These are phyloP conservation scores for Asterophora lycoperdoides DNA, from an alignment of 768 basidiomycete species.

Conservation along the genomic window DNA sequence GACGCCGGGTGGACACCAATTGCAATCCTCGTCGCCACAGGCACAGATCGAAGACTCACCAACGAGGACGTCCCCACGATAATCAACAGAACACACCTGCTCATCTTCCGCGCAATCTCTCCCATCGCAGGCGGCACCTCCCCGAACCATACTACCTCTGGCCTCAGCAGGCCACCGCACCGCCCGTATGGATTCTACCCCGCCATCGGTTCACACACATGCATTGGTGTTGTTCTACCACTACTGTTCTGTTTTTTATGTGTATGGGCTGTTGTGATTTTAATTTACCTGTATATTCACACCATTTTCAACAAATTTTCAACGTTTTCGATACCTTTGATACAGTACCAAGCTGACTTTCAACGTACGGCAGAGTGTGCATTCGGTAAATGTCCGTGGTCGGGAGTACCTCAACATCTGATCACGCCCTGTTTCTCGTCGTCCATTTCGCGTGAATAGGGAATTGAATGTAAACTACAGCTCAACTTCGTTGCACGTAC, in stretches of 20 bases:
- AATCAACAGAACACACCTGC: slow-evolving; percentile 34
- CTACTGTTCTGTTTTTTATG: slow-evolving; percentile 9
- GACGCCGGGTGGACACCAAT: slow-evolving; percentile 29
- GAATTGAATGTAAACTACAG: too few species aligned
- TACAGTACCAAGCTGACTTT: too few species aligned
- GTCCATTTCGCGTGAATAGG: too few species aligned
- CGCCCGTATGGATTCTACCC: slow-evolving; percentile 26
- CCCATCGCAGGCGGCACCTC: slow-evolving; percentile 32
- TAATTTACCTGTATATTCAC: slow-evolving; percentile 11
- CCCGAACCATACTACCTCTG: slow-evolving; percentile 45
- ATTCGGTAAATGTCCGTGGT: too few species aligned
- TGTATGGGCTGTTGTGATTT: slow-evolving; percentile 19
- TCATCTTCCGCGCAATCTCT: slow-evolving; percentile 29
- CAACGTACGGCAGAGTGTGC: too few species aligned
- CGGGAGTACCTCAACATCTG: too few species aligned
- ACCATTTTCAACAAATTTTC: too few species aligned
- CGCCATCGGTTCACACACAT: background rate
- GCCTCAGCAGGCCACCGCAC: slow-evolving; percentile 33
- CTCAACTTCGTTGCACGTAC: too few species aligned
- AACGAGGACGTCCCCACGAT: slow-evolving; percentile 42
- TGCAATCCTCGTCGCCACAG: too few species aligned
- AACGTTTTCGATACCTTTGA: background rate
- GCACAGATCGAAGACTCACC: slow-evolving; percentile 19
- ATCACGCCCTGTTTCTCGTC: too few species aligned
- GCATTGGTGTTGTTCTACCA: slow-evolving; percentile 6